phyloP scores from a whole-genome alignment of 2,329 filamentous ascomycete genomes.

The Ceratocystis eucalypticola region DNA sequence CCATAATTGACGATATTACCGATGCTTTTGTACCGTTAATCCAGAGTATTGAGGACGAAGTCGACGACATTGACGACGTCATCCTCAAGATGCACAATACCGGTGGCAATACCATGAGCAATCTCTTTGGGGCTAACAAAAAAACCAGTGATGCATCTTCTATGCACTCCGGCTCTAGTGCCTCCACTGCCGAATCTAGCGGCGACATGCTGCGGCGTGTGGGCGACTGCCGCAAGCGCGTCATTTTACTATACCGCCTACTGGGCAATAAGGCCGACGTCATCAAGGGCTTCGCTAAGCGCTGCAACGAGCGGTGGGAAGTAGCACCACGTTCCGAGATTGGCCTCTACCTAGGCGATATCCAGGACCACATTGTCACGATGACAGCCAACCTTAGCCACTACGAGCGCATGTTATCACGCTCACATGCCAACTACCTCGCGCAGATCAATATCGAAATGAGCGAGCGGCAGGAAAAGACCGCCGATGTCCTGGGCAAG shows the following conservation, averaged over 20 bases:
- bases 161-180: conserved; percentile 21
- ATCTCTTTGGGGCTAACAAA: not conserved
- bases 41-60: conserved; percentile 84
- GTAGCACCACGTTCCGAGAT: conserved; percentile 91
- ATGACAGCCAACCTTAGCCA: conserved; percentile 95
- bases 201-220: conserved; percentile 84
- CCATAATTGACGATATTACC: conserved; percentile 95
- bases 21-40: conserved; percentile 91
- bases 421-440: conserved; percentile 94
- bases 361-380: conserved; percentile 97
- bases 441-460: conserved; percentile 98
- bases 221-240: conserved; percentile 88
- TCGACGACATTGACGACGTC: conserved; percentile 89
- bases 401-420: conserved; percentile 85
- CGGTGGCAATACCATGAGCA: not conserved
- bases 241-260: conserved; percentile 87
- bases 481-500: conserved; percentile 85
- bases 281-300: conserved; percentile 96
- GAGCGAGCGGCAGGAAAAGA: conserved; percentile 95
- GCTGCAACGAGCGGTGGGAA: conserved; percentile 96
- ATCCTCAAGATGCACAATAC: conserved; percentile 62
- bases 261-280: conserved; percentile 97
- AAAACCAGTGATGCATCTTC: conserved; percentile 30
- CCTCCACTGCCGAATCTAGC: conserved; percentile 33
- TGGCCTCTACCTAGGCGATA: conserved; percentile 93